phyloP scores from a whole-genome alignment of 2,329 filamentous ascomycete genomes.

The Pseudogymnoascus pannorum region DNA sequence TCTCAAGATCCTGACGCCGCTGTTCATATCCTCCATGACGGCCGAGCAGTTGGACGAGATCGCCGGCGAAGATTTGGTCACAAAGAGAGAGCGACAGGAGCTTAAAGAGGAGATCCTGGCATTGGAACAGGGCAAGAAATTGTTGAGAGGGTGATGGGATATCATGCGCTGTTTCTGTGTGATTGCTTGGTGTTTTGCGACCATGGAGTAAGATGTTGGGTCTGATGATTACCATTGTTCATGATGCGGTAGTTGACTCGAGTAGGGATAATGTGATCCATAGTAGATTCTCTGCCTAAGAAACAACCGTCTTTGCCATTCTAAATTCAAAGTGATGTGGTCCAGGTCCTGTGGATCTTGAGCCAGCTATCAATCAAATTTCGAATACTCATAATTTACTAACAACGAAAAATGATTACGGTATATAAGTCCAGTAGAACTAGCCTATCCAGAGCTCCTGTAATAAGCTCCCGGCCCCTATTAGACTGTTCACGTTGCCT shows the following conservation, averaged over 20 bases:
- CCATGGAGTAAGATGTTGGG: not conserved
- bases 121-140: not conserved
- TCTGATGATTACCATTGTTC: not conserved
- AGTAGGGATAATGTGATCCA: not conserved
- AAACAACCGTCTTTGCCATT: not conserved
- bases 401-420: not conserved
- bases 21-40: conserved; percentile 42
- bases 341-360: not conserved
- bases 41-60: conserved; percentile 45
- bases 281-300: not conserved
- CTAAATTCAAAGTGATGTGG: not conserved
- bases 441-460: not conserved
- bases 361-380: not conserved
- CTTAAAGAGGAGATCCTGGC: not conserved
- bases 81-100: not conserved
- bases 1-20: conserved; percentile 43
- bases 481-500: too few relatives aligned
- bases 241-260: not conserved
- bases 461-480: too few relatives aligned
- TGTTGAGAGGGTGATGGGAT: not conserved
- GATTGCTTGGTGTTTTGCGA: not conserved
- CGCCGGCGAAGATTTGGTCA: conserved; percentile 45
- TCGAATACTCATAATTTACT: not conserved
- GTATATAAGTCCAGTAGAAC: not conserved
- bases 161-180: not conserved